Percentiles rank a stretch among this genome's conserved stretches.
Conservation (phyloP, 2,329 filamentous ascomycete species). For the Hypoxylon sp. region DNA sequence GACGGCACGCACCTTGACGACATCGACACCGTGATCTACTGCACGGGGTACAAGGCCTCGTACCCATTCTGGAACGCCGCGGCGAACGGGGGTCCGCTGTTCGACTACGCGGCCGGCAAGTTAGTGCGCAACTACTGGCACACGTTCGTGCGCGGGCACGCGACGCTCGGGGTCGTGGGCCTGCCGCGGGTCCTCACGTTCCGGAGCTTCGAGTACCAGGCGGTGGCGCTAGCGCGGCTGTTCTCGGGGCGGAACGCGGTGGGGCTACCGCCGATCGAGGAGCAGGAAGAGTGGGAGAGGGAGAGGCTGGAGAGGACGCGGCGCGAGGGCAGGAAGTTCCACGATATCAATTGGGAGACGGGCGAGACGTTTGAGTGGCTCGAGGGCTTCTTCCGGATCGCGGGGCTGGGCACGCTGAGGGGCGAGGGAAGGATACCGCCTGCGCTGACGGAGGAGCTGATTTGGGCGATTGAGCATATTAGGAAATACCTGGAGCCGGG, state of each 20-base stretch:
- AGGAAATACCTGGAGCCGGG: constrained; percentile 61
- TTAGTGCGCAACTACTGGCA: constrained; percentile 65
- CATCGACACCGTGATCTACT: constrained; percentile 60
- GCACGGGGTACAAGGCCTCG: constrained; percentile 61
- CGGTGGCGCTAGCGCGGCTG: constrained; percentile 65
- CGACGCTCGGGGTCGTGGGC: constrained; percentile 66
- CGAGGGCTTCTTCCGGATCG: constrained; percentile 61
- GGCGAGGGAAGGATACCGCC: constrained; percentile 65
- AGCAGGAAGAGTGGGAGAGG: constrained; percentile 64
- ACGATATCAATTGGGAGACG: constrained; percentile 67
- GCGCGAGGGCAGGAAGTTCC: constrained; percentile 61
- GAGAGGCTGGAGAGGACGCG: constrained; percentile 54
- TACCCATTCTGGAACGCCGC: constrained; percentile 65
- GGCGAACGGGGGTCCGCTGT: constrained; percentile 63
- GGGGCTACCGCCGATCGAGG: constrained; percentile 57
- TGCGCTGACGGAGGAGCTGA: constrained; percentile 58
- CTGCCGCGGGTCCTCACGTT: constrained; percentile 67
- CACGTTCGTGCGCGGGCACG: constrained; percentile 65
- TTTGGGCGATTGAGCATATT: constrained; percentile 65
- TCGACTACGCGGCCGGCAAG: constrained; percentile 63
- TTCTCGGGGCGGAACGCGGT: constrained; percentile 60
- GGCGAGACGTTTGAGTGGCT: constrained; percentile 67
- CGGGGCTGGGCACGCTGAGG: constrained; percentile 63
- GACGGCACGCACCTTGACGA: constrained; percentile 57
- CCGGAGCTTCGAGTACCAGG: constrained; percentile 70